A percentile compares a stretch with the other conserved stretches of the same genome.
Evolutionary conservation across 1,284 basidiomycete genomes (phyloP).

Genomic region (Porodaedalea pini): DNA sequence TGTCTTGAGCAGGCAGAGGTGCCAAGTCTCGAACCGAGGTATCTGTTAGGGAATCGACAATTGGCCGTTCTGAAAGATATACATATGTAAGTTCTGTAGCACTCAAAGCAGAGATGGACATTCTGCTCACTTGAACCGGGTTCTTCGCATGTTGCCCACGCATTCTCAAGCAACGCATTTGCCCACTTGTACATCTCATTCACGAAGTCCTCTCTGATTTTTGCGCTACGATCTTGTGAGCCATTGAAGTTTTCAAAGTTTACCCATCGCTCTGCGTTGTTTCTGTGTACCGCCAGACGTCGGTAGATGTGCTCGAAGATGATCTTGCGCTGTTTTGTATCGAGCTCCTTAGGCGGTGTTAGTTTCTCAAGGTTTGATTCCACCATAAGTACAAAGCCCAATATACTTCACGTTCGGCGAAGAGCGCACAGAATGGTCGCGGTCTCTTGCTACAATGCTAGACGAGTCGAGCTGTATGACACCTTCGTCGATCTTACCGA

Average conservation of each 20-base stretch:
- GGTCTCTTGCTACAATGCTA: too few species aligned
- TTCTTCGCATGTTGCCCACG: constrained; percentile 48
- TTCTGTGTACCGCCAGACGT: constrained; percentile 45
- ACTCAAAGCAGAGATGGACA: background rate
- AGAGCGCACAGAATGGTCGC: background rate
- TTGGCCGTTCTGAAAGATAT: constrained; percentile 36
- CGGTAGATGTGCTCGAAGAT: constrained; percentile 46
- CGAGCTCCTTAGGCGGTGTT: constrained; percentile 40
- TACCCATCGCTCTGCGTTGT: constrained; percentile 41
- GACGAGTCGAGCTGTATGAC: too few species aligned
- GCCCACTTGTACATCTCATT: constrained; percentile 44
- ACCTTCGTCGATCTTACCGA: too few species aligned
- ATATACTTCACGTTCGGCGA: background rate
- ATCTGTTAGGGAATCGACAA: constrained; percentile 40
- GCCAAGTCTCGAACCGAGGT: constrained; percentile 44
- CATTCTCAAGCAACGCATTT: constrained; percentile 40
- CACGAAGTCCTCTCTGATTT: constrained; percentile 34
- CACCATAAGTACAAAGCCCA: background rate
- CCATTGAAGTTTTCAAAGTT: constrained; percentile 34
- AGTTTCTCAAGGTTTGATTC: constrained; percentile 36
- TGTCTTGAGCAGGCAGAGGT: constrained; percentile 35
- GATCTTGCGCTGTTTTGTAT: constrained; percentile 32
- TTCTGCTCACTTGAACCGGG: constrained; percentile 38
- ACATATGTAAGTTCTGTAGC: background rate
- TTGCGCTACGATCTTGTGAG: constrained; percentile 23